Evolutionary conservation across 2,329 filamentous ascomycete genomes (phyloP), one percentile per base, ranked within the genome.

Genomic region (Stagonosporopsis tanaceti): DNA sequence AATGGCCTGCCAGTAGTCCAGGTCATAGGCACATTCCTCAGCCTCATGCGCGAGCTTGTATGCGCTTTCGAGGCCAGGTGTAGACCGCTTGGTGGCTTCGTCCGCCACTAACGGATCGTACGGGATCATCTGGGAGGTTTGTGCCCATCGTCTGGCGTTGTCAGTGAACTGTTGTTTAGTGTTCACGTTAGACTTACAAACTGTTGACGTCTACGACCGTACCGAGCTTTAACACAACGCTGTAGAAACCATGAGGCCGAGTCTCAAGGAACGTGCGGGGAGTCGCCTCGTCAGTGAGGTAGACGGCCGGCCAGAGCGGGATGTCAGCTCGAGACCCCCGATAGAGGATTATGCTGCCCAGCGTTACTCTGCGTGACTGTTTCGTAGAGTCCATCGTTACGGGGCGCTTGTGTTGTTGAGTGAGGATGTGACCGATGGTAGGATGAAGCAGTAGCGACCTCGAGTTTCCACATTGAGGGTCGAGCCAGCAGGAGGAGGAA

Each of bases 81-180:
- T 57, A 11, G 57, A 45, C 1, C 9, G 46, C 2, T 51, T 53
- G 2, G 53, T 30, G 4, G 53, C 17, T 15, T 42, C 45, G 20
- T 44, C 42, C n/a, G 50, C 41, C 6, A 38, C 12, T 2, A 6
- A 34, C 2, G 58, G 64, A 40, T 67, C 57, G n/a, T 50, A 71
- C 2, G 57, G 48, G 17, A 50, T 27, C 22, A 69, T 46, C 2
- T 69, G 62, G 2, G 39, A 40, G 8, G 59, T 37, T 4, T 27
- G 24, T 6, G 64, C 67, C 65, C 69, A 73, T 6, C 58, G 59
- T 17, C 70, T 73, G 46, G 11, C 4, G 2, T 5, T 2, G n/a
- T 65, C 40, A 64, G 57, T 25, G 40, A 35, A 11, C 12, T 20
- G 14, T 6, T 20, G 3, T 9, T 42, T 6, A 1, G 20, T 1